Evolutionary conservation across 306 rosid species (phyloP).

Genomic region (Lathyrus sativus): DNA sequence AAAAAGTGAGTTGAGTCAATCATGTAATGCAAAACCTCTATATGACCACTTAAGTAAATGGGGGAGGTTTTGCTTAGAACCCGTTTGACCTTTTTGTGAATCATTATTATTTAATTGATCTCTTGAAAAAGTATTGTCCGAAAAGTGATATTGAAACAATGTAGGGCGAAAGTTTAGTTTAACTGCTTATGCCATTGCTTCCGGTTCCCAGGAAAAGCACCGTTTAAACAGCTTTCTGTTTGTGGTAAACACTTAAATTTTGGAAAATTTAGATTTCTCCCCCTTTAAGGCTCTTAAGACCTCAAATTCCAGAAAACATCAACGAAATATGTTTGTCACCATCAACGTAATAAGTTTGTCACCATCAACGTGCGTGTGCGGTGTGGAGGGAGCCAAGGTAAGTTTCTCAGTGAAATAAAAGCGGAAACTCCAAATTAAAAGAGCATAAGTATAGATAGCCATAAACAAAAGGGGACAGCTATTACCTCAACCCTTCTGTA

Average conservation of each 20-base stretch:
- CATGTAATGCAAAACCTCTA: not conserved
- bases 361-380: too few species aligned
- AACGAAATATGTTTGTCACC: too few species aligned
- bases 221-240: too few species aligned
- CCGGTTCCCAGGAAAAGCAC: too few species aligned
- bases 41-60: not conserved
- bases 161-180: not conserved
- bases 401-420: not conserved
- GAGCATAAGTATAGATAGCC: slow-evolving; percentile 5
- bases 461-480: slow-evolving; percentile 2
- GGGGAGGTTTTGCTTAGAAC: not conserved
- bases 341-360: too few species aligned
- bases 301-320: too few species aligned
- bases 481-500: slow-evolving; percentile 94
- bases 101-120: not conserved
- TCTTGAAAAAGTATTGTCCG: not conserved
- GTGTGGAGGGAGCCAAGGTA: too few species aligned
- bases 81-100: not conserved
- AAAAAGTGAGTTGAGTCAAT: not conserved
- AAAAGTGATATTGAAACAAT: not conserved
- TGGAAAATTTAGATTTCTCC: too few species aligned
- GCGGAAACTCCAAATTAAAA: slow-evolving; percentile 9
- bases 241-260: too few species aligned
- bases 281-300: too few species aligned
- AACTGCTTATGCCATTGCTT: not conserved